phyloP scores from a whole-genome alignment of 192 early-diverging fungal genomes.

The Geosiphon pyriformis region DNA sequence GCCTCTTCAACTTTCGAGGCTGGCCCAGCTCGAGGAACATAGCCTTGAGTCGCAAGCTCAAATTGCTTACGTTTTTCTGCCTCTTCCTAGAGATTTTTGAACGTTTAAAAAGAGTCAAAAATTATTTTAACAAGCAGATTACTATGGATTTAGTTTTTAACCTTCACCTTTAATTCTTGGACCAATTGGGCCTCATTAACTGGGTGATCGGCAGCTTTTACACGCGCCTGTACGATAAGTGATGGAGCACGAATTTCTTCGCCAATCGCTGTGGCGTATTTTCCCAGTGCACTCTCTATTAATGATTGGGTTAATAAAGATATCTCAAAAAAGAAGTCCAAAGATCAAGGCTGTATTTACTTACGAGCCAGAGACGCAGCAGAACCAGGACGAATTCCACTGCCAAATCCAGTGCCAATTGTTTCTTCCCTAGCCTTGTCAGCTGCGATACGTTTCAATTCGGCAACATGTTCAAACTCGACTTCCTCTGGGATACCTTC shows the following conservation, averaged over 20 bases:
- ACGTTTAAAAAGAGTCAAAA: not conserved
- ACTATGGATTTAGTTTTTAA: too few relatives aligned
- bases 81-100: not conserved
- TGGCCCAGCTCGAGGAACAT: not conserved
- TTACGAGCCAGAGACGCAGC: slow-evolving; percentile 4
- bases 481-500: slow-evolving; percentile 1
- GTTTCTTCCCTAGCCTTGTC: not conserved
- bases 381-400: not conserved
- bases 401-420: not conserved
- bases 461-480: not conserved
- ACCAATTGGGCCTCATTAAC: slow-evolving; percentile 2
- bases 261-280: slow-evolving; percentile 14
- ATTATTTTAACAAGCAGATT: not conserved
- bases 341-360: too few relatives aligned
- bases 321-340: too few relatives aligned
- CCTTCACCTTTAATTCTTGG: slow-evolving; percentile 7
- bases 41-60: not conserved
- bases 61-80: not conserved
- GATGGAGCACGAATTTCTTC: slow-evolving; percentile 8
- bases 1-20: slow-evolving; percentile 17
- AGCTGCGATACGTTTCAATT: not conserved
- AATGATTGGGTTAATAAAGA: too few relatives aligned
- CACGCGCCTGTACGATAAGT: not conserved
- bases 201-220: not conserved
- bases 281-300: slow-evolving; percentile 8